These are phyloP conservation scores for Kuraishia capsulata DNA, from an alignment of 805 yeast genomes.

Conservation along the genomic window DNA sequence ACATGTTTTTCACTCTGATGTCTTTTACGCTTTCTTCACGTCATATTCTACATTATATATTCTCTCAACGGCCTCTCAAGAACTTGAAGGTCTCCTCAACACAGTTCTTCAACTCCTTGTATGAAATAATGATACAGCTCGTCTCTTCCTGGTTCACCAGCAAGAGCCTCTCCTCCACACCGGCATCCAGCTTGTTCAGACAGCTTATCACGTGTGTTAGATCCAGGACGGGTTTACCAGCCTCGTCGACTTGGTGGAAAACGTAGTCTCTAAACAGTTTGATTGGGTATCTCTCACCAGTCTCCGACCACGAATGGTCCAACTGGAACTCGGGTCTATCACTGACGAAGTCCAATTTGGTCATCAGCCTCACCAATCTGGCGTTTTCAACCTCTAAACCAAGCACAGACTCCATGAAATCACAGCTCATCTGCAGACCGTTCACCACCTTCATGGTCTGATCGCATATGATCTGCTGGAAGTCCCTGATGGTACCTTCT, in stretches of 20 bases:
- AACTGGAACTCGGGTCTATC: slow-evolving; percentile 62
- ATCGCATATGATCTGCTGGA: slow-evolving; percentile 31
- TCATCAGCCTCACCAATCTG: slow-evolving; percentile 69
- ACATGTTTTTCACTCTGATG: too few species aligned
- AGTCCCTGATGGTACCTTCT: slow-evolving; percentile 19
- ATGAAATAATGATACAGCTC: slow-evolving; percentile 76
- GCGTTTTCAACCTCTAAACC: slow-evolving; percentile 80
- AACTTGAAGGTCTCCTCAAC: slow-evolving; percentile 62
- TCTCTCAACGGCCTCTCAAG: slow-evolving; percentile 13
- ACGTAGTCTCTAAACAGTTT: slow-evolving; percentile 75
- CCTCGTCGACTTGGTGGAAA: slow-evolving; percentile 75
- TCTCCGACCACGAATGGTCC: slow-evolving; percentile 57
- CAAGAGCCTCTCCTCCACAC: slow-evolving; percentile 73
- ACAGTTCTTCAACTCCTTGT: slow-evolving; percentile 69
- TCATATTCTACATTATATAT: too few species aligned
- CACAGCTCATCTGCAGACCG: slow-evolving; percentile 41
- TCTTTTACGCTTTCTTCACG: too few species aligned
- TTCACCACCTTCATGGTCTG: slow-evolving; percentile 38
- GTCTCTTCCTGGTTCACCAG: slow-evolving; percentile 80
- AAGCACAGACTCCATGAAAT: slow-evolving; percentile 52
- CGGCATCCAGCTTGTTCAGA: slow-evolving; percentile 87
- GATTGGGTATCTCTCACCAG: slow-evolving; percentile 67
- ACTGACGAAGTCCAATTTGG: slow-evolving; percentile 71
- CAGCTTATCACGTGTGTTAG: slow-evolving; percentile 71
- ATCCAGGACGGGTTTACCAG: slow-evolving; percentile 72